Conservation (phyloP, 2,329 filamentous ascomycete genomes). For the Pseudopithomyces maydicus region DNA sequence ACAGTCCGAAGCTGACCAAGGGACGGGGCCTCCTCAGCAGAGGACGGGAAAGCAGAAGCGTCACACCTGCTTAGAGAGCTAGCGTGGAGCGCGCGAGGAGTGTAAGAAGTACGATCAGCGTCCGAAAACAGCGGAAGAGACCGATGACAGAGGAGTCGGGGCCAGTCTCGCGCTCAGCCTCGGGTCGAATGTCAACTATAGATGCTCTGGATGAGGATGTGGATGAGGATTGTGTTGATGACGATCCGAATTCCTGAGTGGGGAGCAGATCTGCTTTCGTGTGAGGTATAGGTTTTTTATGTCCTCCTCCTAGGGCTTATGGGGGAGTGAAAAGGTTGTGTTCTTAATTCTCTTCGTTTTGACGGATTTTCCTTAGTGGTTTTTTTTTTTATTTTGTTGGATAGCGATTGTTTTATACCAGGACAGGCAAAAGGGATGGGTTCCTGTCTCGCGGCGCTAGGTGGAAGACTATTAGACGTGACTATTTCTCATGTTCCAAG, state of each 20-base stretch:
- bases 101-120: background rate
- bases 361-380: no score
- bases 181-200: background rate
- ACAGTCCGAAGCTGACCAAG: conserved; percentile 46
- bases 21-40: conserved; percentile 51
- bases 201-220: background rate
- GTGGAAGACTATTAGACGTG: no score
- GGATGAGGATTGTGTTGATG: background rate
- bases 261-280: background rate
- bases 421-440: background rate
- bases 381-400: background rate
- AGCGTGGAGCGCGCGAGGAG: background rate
- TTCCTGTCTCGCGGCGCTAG: background rate
- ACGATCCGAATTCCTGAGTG: background rate
- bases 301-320: background rate
- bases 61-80: conserved; percentile 22
- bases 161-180: background rate
- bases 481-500: no score
- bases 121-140: background rate
- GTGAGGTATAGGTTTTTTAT: background rate
- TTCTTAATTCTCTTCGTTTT: background rate
- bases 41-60: conserved; percentile 40
- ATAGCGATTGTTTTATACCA: conserved; percentile 5
- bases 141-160: background rate
- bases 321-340: background rate